Conservation (phyloP, 495 filamentous ascomycete genomes). For the Penicillium turbatum region DNA sequence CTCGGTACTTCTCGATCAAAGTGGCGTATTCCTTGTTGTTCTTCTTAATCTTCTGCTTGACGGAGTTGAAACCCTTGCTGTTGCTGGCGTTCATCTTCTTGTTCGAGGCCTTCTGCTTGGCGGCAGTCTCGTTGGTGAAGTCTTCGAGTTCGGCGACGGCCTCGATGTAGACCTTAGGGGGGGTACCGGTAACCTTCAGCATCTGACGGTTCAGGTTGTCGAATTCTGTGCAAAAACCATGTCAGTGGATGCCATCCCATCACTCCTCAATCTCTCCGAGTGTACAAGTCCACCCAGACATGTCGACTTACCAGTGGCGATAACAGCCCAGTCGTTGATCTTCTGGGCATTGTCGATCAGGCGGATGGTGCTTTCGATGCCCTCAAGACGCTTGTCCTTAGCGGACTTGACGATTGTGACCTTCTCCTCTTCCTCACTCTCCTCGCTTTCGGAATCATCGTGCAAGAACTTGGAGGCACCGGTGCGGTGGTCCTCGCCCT, state of each 20-base stretch:
- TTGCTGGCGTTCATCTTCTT: slow-evolving; percentile 99
- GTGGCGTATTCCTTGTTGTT: slow-evolving; percentile 91
- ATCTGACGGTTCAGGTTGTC: slow-evolving; percentile 95
- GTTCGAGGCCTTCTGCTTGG: slow-evolving; percentile 90
- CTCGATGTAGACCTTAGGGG: slow-evolving; percentile 88
- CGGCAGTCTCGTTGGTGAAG: slow-evolving; percentile 85
- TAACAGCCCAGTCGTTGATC: slow-evolving; percentile 94
- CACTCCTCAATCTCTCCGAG: slow-evolving; percentile 6
- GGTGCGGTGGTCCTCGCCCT: slow-evolving; percentile 58
- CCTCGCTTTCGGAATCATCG: slow-evolving; percentile 71
- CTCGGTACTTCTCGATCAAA: slow-evolving; percentile 83
- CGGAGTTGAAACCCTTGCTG: slow-evolving; percentile 87
- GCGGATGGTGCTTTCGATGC: slow-evolving; percentile 82
- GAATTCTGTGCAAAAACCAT: slow-evolving; percentile 66
- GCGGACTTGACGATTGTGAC: slow-evolving; percentile 88
- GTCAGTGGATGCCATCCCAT: slow-evolving; percentile 17
- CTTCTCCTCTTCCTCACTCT: slow-evolving; percentile 76
- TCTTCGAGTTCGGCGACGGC: slow-evolving; percentile 92
- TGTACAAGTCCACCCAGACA: neutral
- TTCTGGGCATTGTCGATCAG: slow-evolving; percentile 93
- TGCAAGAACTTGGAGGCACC: slow-evolving; percentile 79
- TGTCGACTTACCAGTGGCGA: slow-evolving; percentile 69
- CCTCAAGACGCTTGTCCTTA: slow-evolving; percentile 94
- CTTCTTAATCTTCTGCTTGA: slow-evolving; percentile 96
- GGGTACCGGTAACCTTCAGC: slow-evolving; percentile 67